These are phyloP conservation scores for Alternaria consortialis DNA, from an alignment of 2,329 filamentous ascomycete species.

Conservation along the genomic window DNA sequence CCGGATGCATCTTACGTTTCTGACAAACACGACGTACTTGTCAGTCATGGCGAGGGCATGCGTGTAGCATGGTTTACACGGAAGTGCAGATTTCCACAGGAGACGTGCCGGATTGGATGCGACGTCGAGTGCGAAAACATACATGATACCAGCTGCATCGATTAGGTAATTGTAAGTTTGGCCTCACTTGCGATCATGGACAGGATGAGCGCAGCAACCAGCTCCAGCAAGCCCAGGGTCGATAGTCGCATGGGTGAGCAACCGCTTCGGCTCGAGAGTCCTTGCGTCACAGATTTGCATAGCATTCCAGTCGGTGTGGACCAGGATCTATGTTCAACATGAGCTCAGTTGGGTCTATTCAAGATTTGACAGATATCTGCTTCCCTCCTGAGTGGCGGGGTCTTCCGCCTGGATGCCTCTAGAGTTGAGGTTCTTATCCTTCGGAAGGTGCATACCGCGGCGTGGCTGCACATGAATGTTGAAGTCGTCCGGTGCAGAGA, in stretches of 20 bases:
- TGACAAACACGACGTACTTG: conserved; percentile 1
- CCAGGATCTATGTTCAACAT: not conserved
- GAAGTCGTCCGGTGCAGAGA: not conserved
- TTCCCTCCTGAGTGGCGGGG: conserved; percentile 3
- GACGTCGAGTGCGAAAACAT: not conserved
- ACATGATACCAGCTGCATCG: not conserved
- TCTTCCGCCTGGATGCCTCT: not conserved
- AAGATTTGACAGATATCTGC: not conserved
- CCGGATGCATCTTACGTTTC: not conserved
- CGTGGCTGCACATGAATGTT: conserved; percentile 4
- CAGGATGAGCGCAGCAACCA: not conserved
- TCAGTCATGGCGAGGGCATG: conserved; percentile 6
- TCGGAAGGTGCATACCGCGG: conserved; percentile 2
- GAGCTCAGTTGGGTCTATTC: not conserved
- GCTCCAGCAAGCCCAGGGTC: not conserved
- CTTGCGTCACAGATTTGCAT: conserved; percentile 3
- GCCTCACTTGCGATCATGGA: conserved; percentile 3
- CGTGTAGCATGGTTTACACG: conserved; percentile 2
- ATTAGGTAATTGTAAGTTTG: conserved; percentile 3
- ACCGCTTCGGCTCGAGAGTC: not conserved
- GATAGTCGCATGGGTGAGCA: not conserved
- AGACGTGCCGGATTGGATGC: not conserved
- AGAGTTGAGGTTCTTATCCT: conserved; percentile 3
- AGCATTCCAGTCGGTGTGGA: conserved; percentile 1
- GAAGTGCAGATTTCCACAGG: not conserved